Evolutionary conservation across 2,329 filamentous ascomycete genomes (phyloP), one percentile per base, ranked within the genome.

Genomic region (Epichloe amarillans): DNA sequence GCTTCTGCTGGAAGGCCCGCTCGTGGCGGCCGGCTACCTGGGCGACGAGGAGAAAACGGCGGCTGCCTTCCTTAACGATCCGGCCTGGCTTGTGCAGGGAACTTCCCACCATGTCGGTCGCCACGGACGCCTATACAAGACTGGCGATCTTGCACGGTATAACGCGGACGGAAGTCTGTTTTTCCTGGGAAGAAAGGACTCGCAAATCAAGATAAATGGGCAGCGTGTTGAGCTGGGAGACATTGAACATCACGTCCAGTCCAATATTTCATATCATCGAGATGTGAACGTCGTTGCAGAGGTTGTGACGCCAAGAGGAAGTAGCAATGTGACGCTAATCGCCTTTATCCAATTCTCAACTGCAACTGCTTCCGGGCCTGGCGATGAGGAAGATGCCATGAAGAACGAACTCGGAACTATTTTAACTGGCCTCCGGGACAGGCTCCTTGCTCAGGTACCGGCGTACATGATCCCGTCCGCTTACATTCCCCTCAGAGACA

Each of bases 191-290:
- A 66, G 76, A 37, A 74, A 73, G 55, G 76, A 79, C 56, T 52
- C 49, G 5, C 61, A 63, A 58, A 68, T 79, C 30, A 80, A 80
- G 59, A 62, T 80, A 15, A 66, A 69, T 36, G 79, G 80, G 26
- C 77, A 71, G 33, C 56, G 57, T 6, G 47, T 76, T 50, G 79
- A 74, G 60, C 63, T 74, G 1, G 55, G 56, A 15, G 60, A 63
- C 8, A 53, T 62, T 4, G 58, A 63, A 49, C 35, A 46, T 17
- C 49, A 51, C 41, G 54, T 51, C 11, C 49, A 15, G 14, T 5
- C 37, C 30, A 39, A 33, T 47, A 14, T 48, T 38, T 12, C n/a
- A 6, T 21, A 72, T 84, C 53, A 73, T 84, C 42, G 64, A 6
- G 38, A 50, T 21, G n/a, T 30, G 7, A 40, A 51, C 5, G 49